Base-by-base conservation (phyloP, 2,329 filamentous ascomycete genomes). In the Didymella segeticola region DNA sequence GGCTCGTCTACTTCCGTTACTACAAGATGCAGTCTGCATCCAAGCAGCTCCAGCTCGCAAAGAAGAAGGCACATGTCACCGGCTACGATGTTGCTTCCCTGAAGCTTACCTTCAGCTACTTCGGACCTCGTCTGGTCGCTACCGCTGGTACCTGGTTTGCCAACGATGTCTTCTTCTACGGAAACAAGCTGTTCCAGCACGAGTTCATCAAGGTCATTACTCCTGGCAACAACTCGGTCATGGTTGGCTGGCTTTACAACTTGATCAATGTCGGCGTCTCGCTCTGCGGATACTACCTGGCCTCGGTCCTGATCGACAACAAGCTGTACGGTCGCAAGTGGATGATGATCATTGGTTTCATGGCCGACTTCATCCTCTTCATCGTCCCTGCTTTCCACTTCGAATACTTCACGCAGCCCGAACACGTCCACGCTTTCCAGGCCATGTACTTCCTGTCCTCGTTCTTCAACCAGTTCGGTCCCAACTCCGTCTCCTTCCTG, bases 141-240 rank as follows among this genome's bases (percentile, higher is more conserved):
- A 97, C 93, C 17, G 87, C 93, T 10, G 90, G 90, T 51, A 85
- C 87, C 29, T 98, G 93, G 93, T 98, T 93, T 77, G 90, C 88
- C 79, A 98, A 98, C 76, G 93, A 98, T 71, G 89, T 98, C 63
- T 97, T 98, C 83, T 98, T 98, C 82, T 98, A 98, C 80, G 93
- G 93, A 66, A 97, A 96, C 88, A 97, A 96, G 83, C 88, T 97
- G 47, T 97, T 97, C 84, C 93, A 96, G 79, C 85, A 84, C 58
- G 85, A 93, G 72, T 97, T 97, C 79, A 96, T 97, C 78, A 80
- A 80, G 26, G 89, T 95, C 70, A 88, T 97, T 63, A 89, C 87
- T 48, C 82, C 86, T 47, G 77, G 83, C 61, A 84, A 86, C 60
- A 77, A 80, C 29, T 91, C 89, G 7, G 85, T 97, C 73, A 89